Conservation (phyloP, 2,329 filamentous ascomycete species). For the Cephalotrichum gorgonifer region DNA sequence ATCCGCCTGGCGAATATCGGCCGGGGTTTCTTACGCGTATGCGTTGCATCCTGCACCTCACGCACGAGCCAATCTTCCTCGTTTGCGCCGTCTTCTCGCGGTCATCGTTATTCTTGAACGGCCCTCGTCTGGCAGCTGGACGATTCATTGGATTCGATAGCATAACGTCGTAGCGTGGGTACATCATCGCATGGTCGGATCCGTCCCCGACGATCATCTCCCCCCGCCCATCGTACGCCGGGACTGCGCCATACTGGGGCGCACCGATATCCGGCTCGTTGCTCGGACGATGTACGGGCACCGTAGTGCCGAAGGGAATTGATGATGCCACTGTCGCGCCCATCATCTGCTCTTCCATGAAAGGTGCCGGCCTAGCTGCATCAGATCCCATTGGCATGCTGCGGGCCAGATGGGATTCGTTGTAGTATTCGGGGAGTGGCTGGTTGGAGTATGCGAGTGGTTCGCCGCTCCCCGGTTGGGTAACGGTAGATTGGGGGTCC, state of each 20-base stretch:
- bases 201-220: neutral
- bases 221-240: neutral
- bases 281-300: conserved; percentile 18
- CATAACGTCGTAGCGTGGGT: conserved; percentile 18
- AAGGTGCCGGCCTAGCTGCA: neutral
- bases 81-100: conserved; percentile 46
- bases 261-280: conserved; percentile 20
- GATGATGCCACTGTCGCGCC: neutral
- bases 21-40: conserved; percentile 38
- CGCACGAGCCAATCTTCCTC: conserved; percentile 46
- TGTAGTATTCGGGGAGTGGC: conserved; percentile 1
- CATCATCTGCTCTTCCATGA: neutral
- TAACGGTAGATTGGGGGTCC: neutral
- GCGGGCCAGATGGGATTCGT: neutral
- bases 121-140: conserved; percentile 33
- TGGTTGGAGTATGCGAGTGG: neutral
- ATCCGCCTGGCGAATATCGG: neutral
- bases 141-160: conserved; percentile 21
- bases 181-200: neutral
- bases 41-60: conserved; percentile 51
- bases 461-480: neutral
- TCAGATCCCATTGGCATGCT: neutral
- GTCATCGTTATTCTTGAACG: conserved; percentile 41
- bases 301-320: conserved; percentile 6
- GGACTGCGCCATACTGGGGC: neutral